These are phyloP conservation scores for Trypanosoma caninum DNA, from an alignment of 208 protist genomes.

Conservation along the genomic window DNA sequence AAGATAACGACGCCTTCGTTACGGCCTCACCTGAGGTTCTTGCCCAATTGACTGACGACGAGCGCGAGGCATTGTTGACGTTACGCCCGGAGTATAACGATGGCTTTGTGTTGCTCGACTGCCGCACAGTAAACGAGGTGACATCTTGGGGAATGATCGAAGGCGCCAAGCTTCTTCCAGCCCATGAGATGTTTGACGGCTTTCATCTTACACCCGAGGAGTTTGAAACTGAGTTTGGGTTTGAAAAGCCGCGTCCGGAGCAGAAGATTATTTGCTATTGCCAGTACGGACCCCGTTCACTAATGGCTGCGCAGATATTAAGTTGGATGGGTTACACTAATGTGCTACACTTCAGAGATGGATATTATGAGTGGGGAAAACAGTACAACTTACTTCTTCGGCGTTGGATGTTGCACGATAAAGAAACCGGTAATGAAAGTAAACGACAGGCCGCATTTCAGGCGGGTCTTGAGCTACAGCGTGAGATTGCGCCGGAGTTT, in stretches of 20 bases:
- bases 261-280: conserved; percentile 83
- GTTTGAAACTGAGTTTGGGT: conserved; percentile 67
- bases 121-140: conserved; percentile 80
- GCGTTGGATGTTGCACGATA: conserved; percentile 78
- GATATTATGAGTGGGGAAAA: conserved; percentile 83
- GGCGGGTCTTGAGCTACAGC: conserved; percentile 63
- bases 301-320: conserved; percentile 83
- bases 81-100: conserved; percentile 73
- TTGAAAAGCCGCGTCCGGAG: conserved; percentile 61
- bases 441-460: conserved; percentile 60
- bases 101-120: conserved; percentile 74
- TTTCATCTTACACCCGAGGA: conserved; percentile 75
- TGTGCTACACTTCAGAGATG: conserved; percentile 75
- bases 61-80: conserved; percentile 45
- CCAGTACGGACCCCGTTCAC: conserved; percentile 71
- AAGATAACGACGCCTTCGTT: conserved; percentile 32
- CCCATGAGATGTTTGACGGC: conserved; percentile 79
- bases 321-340: conserved; percentile 81
- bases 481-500: conserved; percentile 78
- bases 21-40: conserved; percentile 43
- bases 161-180: conserved; percentile 76
- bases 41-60: conserved; percentile 33
- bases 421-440: conserved; percentile 64
- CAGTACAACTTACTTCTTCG: conserved; percentile 84
- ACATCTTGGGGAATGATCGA: conserved; percentile 86